Base-by-base conservation (phyloP, 2,329 filamentous ascomycete species). In the Aspergillus alliaceus region DNA sequence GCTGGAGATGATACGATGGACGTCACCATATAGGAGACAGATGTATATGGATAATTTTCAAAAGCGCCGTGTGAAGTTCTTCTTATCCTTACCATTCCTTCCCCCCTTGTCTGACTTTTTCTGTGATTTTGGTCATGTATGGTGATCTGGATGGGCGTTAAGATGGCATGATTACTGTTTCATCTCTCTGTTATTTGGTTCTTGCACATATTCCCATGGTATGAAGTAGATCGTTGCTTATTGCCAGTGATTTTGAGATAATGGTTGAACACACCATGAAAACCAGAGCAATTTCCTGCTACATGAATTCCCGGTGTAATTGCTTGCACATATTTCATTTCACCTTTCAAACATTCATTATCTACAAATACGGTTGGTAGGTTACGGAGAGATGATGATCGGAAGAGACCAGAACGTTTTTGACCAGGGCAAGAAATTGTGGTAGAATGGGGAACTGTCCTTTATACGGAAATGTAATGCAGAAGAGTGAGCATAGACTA, bases 1-100 rank as follows among this genome's bases (percentile, higher is more conserved):
- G 93, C 84, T 55, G 85, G 90, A 9, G 91, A 98, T 72, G 93
- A 98, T 79, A 96, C 92, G 15, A 97, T 97, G 91, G 80, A 92
- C 69, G 83, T 92, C 67, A 87, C 70, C 34, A 71, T 74, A 61
- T 76, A 72, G 59, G 61, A 51, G 54, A n/a, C n/a, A n/a, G 22
- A 18, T 32, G 34, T 35, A 20, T 44, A 35, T 32, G 29, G 24
- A 48, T 22, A 31, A 49, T 5, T 51, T 42, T 39, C 51, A 37
- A 51, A 52, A 52, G 25, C 27, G 48, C 48, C 12, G 27, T 51
- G 31, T 25, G 24, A 11, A 24, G 15, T 18, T 51, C n/a, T 27
- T 15, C n/a, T 12, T 53, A 7, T 34, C 27, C 11, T 12, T 20
- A 37, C 14, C 5, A 24, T 22, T 15, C 42, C n/a, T 40, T 14